Conservation (phyloP, 2,329 filamentous ascomycete species). For the Ceratocystis cacaofunesta region DNA sequence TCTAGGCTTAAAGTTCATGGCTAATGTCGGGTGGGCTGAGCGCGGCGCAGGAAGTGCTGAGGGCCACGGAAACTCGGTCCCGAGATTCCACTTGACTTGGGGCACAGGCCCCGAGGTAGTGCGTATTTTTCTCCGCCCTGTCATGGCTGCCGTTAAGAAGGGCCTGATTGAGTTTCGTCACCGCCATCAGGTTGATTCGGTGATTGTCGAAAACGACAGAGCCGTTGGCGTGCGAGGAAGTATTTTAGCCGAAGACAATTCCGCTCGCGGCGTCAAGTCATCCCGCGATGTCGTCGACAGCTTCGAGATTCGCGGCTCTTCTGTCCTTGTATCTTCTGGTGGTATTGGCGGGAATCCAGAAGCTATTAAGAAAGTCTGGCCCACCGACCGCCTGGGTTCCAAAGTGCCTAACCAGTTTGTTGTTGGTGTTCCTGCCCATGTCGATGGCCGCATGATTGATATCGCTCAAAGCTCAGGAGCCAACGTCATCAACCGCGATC, state of each 20-base stretch:
- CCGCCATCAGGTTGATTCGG: slow-evolving; percentile 41
- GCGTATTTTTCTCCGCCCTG: slow-evolving; percentile 41
- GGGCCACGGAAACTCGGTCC: slow-evolving; percentile 48
- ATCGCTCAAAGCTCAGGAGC: slow-evolving; percentile 40
- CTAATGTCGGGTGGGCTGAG: slow-evolving; percentile 47
- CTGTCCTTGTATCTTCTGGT: slow-evolving; percentile 41
- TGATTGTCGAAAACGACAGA: slow-evolving; percentile 39
- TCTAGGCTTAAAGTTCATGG: slow-evolving; percentile 36
- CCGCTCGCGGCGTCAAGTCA: slow-evolving; percentile 37
- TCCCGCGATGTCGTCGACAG: slow-evolving; percentile 32
- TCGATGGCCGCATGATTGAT: slow-evolving; percentile 48
- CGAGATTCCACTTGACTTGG: slow-evolving; percentile 48
- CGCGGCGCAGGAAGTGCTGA: slow-evolving; percentile 39
- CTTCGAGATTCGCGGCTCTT: slow-evolving; percentile 39
- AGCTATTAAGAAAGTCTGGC: slow-evolving; percentile 43
- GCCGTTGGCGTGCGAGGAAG: slow-evolving; percentile 39
- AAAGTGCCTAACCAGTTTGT: slow-evolving; percentile 42
- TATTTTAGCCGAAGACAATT: slow-evolving; percentile 36
- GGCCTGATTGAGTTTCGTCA: slow-evolving; percentile 41
- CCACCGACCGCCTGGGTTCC: slow-evolving; percentile 40
- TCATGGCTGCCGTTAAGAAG: slow-evolving; percentile 35
- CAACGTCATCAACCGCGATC: slow-evolving; percentile 42
- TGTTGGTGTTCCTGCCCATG: slow-evolving; percentile 45
- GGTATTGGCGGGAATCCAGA: slow-evolving; percentile 50
- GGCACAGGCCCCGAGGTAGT: slow-evolving; percentile 47